Percentiles rank a stretch among this genome's conserved stretches.
These are phyloP conservation scores for Asterophora parasitica DNA, from an alignment of 768 basidiomycete species.

Conservation along the genomic window DNA sequence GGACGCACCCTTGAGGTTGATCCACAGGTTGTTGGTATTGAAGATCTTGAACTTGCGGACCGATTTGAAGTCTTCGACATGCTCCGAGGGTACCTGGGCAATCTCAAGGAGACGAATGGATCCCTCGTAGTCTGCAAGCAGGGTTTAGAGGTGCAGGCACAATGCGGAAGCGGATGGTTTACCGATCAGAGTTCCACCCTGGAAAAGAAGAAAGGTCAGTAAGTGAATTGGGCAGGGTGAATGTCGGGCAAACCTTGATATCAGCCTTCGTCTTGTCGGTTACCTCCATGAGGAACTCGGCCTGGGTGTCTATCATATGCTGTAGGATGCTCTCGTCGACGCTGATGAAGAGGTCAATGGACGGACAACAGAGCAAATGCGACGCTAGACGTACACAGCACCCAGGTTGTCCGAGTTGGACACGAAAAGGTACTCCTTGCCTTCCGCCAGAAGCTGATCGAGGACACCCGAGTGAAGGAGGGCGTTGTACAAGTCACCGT, in stretches of 20 bases:
- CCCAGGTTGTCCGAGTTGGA: slow-evolving; percentile 98
- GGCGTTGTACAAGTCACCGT: slow-evolving; percentile 95
- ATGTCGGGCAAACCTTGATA: slow-evolving; percentile 28
- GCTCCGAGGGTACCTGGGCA: slow-evolving; percentile 90
- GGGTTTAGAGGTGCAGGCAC: not conserved
- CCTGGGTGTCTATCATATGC: slow-evolving; percentile 76
- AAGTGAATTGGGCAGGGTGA: not conserved
- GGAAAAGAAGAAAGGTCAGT: not conserved
- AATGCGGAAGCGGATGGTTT: slow-evolving; percentile 1
- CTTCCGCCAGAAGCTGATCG: slow-evolving; percentile 82
- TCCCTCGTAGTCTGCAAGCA: slow-evolving; percentile 67
- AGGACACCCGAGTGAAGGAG: slow-evolving; percentile 86
- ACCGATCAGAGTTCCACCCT: slow-evolving; percentile 84
- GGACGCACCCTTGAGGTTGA: slow-evolving; percentile 63
- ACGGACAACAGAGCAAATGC: not conserved
- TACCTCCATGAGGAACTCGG: slow-evolving; percentile 93
- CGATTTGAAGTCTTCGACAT: slow-evolving; percentile 92
- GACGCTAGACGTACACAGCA: slow-evolving; percentile 59
- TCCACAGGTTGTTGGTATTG: slow-evolving; percentile 83
- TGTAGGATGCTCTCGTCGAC: slow-evolving; percentile 82
- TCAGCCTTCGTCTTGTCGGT: slow-evolving; percentile 97
- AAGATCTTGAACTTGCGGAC: slow-evolving; percentile 93
- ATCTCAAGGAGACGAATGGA: slow-evolving; percentile 87
- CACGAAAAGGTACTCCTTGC: slow-evolving; percentile 96
- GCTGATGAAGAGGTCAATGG: slow-evolving; percentile 28